A percentile compares a stretch with the other conserved stretches of the same genome.
Evolutionary conservation across 352 stramenopile genomes (phyloP).

Genomic region (Phytophthora palmivora): DNA sequence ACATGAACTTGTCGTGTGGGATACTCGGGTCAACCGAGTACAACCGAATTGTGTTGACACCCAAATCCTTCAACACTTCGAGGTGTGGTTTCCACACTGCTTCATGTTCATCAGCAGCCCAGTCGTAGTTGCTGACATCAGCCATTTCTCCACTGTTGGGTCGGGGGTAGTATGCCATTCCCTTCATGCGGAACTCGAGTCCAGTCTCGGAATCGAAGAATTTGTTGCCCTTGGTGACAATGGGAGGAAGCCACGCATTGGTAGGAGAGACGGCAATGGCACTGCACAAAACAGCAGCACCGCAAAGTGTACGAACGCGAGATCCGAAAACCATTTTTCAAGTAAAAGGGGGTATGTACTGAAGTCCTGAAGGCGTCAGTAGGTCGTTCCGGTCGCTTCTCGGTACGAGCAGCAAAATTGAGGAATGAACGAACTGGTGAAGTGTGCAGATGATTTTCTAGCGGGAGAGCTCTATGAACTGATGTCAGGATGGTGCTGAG

Average conservation of each 20-base stretch:
- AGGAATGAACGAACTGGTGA: constrained; percentile 22
- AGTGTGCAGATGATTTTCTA: constrained; percentile 1
- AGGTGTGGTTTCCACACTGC: constrained; percentile 65
- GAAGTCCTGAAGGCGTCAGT: constrained; percentile 26
- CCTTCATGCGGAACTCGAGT: constrained; percentile 73
- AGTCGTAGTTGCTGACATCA: constrained; percentile 67
- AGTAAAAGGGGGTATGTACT: constrained; percentile 19
- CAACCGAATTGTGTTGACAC: constrained; percentile 45
- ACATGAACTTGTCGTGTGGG: constrained; percentile 86
- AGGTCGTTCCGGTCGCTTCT: constrained; percentile 21
- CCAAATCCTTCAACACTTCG: constrained; percentile 58
- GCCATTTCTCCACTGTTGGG: constrained; percentile 70
- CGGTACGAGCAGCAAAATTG: constrained; percentile 37
- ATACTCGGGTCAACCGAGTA: constrained; percentile 55
- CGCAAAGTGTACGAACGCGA: constrained; percentile 28
- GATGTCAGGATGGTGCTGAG: constrained; percentile 18
- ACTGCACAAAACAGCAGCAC: constrained; percentile 19
- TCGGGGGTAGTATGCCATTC: constrained; percentile 77
- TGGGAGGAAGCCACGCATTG: constrained; percentile 53
- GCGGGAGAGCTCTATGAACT: constrained; percentile 26
- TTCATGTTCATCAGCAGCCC: constrained; percentile 63
- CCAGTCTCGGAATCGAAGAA: constrained; percentile 80
- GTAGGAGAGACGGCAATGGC: constrained; percentile 19
- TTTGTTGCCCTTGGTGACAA: constrained; percentile 82
- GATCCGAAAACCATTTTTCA: constrained; percentile 31